Evolutionary conservation across 805 yeast genomes (phyloP), one percentile per base, ranked within the genome.

Genomic region (Jamesozyma jinghongensis): DNA sequence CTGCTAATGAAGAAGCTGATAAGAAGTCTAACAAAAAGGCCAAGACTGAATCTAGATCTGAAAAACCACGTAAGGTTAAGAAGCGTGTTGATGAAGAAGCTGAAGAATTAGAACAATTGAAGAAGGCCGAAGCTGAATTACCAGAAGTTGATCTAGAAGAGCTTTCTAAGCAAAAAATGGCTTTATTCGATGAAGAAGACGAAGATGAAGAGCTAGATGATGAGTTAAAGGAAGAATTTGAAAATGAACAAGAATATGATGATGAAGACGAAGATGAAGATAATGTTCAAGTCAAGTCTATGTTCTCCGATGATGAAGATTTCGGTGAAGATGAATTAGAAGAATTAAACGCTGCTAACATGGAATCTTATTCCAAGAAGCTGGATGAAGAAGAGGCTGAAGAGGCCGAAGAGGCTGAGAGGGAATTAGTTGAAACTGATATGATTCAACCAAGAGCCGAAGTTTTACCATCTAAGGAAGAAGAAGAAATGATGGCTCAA

Each of bases 271-370:
- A 57, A 16, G 64, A 56, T 8, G 61, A 56, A 22, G 63, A 55
- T 11, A 49, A 46, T 28, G 54, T 46, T 4, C 55, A 45, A 30
- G 62, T 76, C 29, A 75, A 69, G 50, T 87, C 92, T 36, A 77
- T 81, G 79, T 87, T 85, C 53, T 82, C 94, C 17, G 95, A 85
- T 54, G 85, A 79, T 47, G 82, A 76, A 32, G 75, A 67, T 53
- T 75, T 71, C 40, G 74, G 70, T 42, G 79, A 71, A 29, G 85
- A 70, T 39, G 74, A 71, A 40, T 79, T 82, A 56, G 87, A 83
- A 48, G 73, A 70, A 42, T 69, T 84, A 54, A 83, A 82, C 58
- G 90, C 85, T 29, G 77, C 82, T 40, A 84, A 84, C 59, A 82
- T 84, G 87, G 94, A 84, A 67, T 80, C 81, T 3, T 72, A 78